These are phyloP conservation scores for Aspergillus quadricinctus DNA, from an alignment of 2,329 filamentous ascomycete species.

Conservation along the genomic window DNA sequence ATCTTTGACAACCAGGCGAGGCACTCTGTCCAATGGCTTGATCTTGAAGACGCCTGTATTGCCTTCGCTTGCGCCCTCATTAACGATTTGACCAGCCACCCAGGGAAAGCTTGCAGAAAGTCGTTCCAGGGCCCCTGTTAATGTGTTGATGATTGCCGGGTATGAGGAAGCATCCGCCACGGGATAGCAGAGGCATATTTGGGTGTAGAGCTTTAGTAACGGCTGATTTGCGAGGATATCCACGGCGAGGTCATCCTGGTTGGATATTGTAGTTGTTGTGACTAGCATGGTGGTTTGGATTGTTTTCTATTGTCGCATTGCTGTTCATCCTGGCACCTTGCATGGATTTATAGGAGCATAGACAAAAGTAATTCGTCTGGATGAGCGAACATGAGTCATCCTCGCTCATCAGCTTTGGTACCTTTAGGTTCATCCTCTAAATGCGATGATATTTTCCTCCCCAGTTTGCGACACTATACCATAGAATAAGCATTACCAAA, in stretches of 20 bases:
- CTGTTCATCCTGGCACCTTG: not conserved
- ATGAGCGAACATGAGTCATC: not conserved
- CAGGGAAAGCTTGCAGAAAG: conserved; percentile 44
- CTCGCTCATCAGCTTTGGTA: not conserved
- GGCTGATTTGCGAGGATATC: conserved; percentile 44
- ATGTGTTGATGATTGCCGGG: conserved; percentile 22
- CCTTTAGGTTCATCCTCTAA: too few species aligned
- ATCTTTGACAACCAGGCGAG: conserved; percentile 42
- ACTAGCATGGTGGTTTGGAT: not conserved
- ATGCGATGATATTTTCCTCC: too few species aligned
- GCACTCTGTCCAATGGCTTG: conserved; percentile 25
- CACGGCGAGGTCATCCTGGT: conserved; percentile 19
- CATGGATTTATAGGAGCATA: not conserved
- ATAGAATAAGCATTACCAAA: too few species aligned
- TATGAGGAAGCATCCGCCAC: conserved; percentile 20
- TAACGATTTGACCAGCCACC: conserved; percentile 44
- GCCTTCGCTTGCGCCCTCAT: conserved; percentile 24
- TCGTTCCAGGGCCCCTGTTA: conserved; percentile 36
- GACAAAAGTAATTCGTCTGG: not conserved
- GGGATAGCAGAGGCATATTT: conserved; percentile 41
- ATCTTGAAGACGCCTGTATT: conserved; percentile 40
- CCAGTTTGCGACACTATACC: not conserved
- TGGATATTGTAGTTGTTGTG: not conserved
- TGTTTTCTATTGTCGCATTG: not conserved
- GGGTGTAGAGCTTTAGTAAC: conserved; percentile 45